Base-by-base conservation (phyloP, 1,284 basidiomycete genomes). In the Cryptococcus hybrid region DNA sequence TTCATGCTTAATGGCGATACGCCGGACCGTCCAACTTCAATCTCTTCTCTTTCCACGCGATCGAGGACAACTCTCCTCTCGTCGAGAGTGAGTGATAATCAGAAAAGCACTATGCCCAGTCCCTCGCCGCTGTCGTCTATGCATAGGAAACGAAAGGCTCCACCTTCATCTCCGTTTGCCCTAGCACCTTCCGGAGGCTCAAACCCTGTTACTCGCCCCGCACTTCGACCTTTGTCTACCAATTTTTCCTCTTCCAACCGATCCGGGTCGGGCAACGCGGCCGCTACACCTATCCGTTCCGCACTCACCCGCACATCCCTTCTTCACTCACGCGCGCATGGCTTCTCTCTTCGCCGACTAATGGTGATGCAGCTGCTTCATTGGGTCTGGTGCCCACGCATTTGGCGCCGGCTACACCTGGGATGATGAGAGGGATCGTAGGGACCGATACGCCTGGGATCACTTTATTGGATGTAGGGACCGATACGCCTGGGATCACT, bases 321-420 rank as follows among this genome's bases (percentile, higher is more conserved):
- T 55, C 55, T 35, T 58, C 58, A 3, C 30, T 58, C 4, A 56
- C 56, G 5, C 47, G 47, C 40, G 47, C 54, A 13, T 63, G 59
- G 59, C 38, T 63, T 5, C 52, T 63, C 44, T 59, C 57, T 35
- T 60, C 58, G 12, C 61, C 61, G 3, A 50, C 45, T 35, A 55
- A 52, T 24, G 52, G 51, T 3, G 61, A 63, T 35, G 49, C 56
- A 3, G 61, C 58, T 4, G 56, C 57, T 30, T 38, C 40, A 7
- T 39, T 63, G 38, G 61, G 61, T 1, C n/a, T 63, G 38, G 61
- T 53, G 3, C 61, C 61, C 7, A 63, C 61, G 12, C 61, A 63
- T 54, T 51, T 58, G 6, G 56, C 54, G 15, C 61, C 61, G 0
- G 51, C 56, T 13, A 63, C 61, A 5, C 61, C 61, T 8, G 61